Base-by-base conservation (phyloP, 768 basidiomycete genomes). In the Termitomyces sp. region DNA sequence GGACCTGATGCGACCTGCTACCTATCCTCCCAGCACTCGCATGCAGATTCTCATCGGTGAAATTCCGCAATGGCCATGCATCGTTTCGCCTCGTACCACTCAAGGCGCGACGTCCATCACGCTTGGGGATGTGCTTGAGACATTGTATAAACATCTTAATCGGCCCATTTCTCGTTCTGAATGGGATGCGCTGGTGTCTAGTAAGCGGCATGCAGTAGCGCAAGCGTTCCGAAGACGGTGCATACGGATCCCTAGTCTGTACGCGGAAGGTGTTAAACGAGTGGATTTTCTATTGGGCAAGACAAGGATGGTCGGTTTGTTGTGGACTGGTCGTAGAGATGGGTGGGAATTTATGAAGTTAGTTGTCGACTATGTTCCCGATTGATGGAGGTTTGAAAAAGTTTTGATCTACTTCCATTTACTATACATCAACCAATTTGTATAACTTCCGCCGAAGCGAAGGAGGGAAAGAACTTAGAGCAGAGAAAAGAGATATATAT, bases 31-130 rank as follows among this genome's bases (percentile, higher is more conserved):
- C 0, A 66, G 79, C 50, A 76, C 73, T 14, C 73, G 69, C 43
- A 76, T 88, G 61, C 73, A 76, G 12, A 82, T 89, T 62, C 63
- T 75, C 1, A 82, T 80, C 64, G 82, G 87, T 50, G 60, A 65
- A 19, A 71, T 85, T 48, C 80, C 82, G 0, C 64, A 78, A 26
- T 88, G 86, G 85, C 81, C 84, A 11, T 75, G 87, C 54, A 75
- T 80, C 57, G 65, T 88, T 50, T 67, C 73, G 40, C 76, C 73
- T 60, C 69, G 70, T 14, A 58, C 71, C 11, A 28, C 10, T 63
- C 59, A 55, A 73, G 73, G 2, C 75, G 78, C 1, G 81, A 87
- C 63, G 77, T 75, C 77, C 1, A 82, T 88, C 63, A 78, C 76
- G 5, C 69, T 88, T 3, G 75, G 78, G 10, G 85, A 87, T 60